A percentile compares a stretch with the other conserved stretches of the same genome.
Evolutionary conservation across 371 early-diverging fungal genomes (phyloP).

Genomic region (Choanephora cucurbitarum): DNA sequence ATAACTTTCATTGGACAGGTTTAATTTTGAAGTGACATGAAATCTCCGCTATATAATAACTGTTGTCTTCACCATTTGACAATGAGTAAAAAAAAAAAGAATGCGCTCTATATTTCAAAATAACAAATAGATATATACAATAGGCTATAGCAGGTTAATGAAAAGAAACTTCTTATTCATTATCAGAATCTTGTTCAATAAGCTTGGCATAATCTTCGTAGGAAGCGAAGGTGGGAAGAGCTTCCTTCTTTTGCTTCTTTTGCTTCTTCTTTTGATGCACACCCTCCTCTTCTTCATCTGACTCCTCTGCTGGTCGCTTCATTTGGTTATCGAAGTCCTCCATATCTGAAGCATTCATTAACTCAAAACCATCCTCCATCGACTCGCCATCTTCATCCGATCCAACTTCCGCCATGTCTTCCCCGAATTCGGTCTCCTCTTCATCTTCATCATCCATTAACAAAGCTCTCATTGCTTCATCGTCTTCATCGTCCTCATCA

Average conservation of each 20-base stretch:
- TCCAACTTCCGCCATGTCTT: constrained; percentile 39
- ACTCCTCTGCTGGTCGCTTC: constrained; percentile 30
- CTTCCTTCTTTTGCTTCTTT: constrained; percentile 50
- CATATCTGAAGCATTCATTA: constrained; percentile 21
- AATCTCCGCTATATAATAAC: neutral
- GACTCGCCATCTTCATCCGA: constrained; percentile 47
- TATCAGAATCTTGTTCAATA: constrained; percentile 28
- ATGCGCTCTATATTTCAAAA: neutral
- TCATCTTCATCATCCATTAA: constrained; percentile 48
- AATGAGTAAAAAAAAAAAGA: neutral
- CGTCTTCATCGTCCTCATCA: constrained; percentile 59
- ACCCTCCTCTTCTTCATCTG: constrained; percentile 24
- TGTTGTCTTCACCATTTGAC: constrained; percentile 1
- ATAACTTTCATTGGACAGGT: constrained; percentile 4
- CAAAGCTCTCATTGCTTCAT: constrained; percentile 53
- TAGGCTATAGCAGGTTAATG: neutral
- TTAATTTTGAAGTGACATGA: constrained; percentile 3
- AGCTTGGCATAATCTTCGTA: constrained; percentile 71
- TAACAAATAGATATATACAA: neutral
- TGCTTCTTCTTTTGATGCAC: constrained; percentile 48
- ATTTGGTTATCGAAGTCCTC: constrained; percentile 31
- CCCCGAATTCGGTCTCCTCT: constrained; percentile 30
- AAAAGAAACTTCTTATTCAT: constrained; percentile 13
- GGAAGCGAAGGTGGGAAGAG: constrained; percentile 72
- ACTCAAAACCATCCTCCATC: constrained; percentile 44